phyloP scores from a whole-genome alignment of 1,139 yeast genomes.

The Debaryomycetaceae sp. region DNA sequence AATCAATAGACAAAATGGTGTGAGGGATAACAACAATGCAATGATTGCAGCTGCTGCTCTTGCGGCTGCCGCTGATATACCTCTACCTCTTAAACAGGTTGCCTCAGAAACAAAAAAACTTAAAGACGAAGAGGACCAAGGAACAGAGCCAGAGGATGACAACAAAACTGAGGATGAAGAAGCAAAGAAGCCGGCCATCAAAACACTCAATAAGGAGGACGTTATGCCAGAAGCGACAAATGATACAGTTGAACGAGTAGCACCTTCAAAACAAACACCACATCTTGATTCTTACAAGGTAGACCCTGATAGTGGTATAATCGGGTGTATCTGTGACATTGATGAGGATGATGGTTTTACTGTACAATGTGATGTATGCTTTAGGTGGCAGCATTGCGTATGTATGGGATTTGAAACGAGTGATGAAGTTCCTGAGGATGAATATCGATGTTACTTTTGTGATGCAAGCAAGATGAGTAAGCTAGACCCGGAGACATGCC shows the following conservation, averaged over 20 bases:
- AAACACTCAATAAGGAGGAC: background rate
- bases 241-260: slow-evolving; percentile 2
- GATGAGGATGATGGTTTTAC: slow-evolving; percentile 95
- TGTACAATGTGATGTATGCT: slow-evolving; percentile 88
- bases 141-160: slow-evolving; percentile 17
- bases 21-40: slow-evolving; percentile 45
- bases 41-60: slow-evolving; percentile 69
- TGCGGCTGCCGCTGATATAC: slow-evolving; percentile 69
- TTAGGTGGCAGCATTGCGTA: slow-evolving; percentile 90
- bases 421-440: slow-evolving; percentile 76
- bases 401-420: slow-evolving; percentile 78
- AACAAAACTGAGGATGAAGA: slow-evolving; percentile 15
- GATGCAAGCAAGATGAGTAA: slow-evolving; percentile 54
- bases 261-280: slow-evolving; percentile 19
- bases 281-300: slow-evolving; percentile 51
- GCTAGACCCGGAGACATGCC: slow-evolving; percentile 41
- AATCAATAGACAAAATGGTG: slow-evolving; percentile 34
- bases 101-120: slow-evolving; percentile 1
- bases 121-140: slow-evolving; percentile 9
- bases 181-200: background rate
- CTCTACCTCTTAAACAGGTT: slow-evolving; percentile 42
- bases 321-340: slow-evolving; percentile 85
- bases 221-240: slow-evolving; percentile 2
- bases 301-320: slow-evolving; percentile 77
- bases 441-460: slow-evolving; percentile 77